phyloP scores from a whole-genome alignment of 2,329 filamentous ascomycete genomes.

The Sarocladiaceae sp. region DNA sequence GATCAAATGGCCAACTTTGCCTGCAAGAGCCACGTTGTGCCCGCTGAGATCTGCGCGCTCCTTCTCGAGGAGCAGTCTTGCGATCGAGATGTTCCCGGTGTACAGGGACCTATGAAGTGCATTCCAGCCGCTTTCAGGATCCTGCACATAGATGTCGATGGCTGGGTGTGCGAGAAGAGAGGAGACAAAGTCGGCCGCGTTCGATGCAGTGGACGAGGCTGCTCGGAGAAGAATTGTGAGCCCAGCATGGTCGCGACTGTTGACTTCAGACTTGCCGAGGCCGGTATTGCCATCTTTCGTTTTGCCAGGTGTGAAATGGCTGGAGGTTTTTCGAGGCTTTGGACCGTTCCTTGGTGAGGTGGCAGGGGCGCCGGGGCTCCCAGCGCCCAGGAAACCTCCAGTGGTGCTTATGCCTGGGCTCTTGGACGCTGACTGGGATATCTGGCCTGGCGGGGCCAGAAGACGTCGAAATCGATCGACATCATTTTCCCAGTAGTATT shows the following conservation, averaged over 20 bases:
- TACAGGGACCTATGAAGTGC: conserved; percentile 87
- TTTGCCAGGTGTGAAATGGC: conserved; percentile 34
- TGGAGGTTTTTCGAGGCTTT: conserved; percentile 50
- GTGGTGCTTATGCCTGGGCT: conserved; percentile 39
- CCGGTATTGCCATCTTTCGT: conserved; percentile 37
- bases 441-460: conserved; percentile 65
- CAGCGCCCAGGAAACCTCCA: conserved; percentile 21
- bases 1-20: conserved; percentile 68
- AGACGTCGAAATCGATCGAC: conserved; percentile 89
- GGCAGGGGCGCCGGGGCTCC: conserved; percentile 33
- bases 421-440: conserved; percentile 47
- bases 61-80: conserved; percentile 71
- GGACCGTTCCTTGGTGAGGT: conserved; percentile 43
- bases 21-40: conserved; percentile 51
- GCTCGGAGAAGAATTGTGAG: conserved; percentile 80
- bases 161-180: conserved; percentile 76
- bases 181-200: conserved; percentile 67
- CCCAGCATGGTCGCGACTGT: conserved; percentile 74
- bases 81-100: conserved; percentile 80
- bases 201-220: conserved; percentile 65
- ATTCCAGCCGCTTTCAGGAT: conserved; percentile 93
- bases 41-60: conserved; percentile 61
- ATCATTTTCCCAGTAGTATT: conserved; percentile 95
- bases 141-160: conserved; percentile 80
- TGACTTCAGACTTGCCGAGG: conserved; percentile 62